phyloP scores from a whole-genome alignment of 2,329 filamentous ascomycete species.

The Chaetomiaceae sp. region DNA sequence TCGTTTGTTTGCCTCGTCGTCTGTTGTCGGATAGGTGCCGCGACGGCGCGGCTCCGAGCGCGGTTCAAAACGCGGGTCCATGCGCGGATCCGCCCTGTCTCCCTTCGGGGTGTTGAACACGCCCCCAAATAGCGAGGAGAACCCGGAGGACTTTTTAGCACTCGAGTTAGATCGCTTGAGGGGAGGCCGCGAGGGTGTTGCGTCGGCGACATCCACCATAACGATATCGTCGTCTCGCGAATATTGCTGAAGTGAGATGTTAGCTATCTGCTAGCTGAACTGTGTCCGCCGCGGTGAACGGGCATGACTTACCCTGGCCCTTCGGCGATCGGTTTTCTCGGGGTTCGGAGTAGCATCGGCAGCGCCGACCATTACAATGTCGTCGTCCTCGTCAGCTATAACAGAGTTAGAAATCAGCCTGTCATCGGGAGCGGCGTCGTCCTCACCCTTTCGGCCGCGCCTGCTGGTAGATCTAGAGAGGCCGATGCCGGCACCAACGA shows the following conservation, averaged over 20 bases:
- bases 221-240: constrained; percentile 61
- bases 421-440: neutral
- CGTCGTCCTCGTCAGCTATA: constrained; percentile 32
- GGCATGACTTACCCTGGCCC: constrained; percentile 39
- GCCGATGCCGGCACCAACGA: constrained; percentile 15
- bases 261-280: constrained; percentile 27
- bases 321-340: constrained; percentile 45
- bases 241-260: constrained; percentile 55
- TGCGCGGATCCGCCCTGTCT: constrained; percentile 40
- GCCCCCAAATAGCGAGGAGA: constrained; percentile 60
- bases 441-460: constrained; percentile 43
- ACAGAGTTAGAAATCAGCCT: constrained; percentile 14
- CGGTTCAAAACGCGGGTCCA: constrained; percentile 37
- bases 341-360: constrained; percentile 38
- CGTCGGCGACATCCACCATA: constrained; percentile 50
- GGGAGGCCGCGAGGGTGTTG: constrained; percentile 43
- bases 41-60: constrained; percentile 47
- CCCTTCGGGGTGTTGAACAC: constrained; percentile 42
- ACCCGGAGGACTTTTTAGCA: constrained; percentile 55
- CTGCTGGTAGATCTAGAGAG: constrained; percentile 34
- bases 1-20: constrained; percentile 44
- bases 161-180: constrained; percentile 59
- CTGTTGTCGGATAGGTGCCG: constrained; percentile 46
- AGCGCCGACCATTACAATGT: constrained; percentile 45
- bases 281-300: neutral